Percentiles rank a stretch among this genome's conserved stretches.
Evolutionary conservation across 2,329 filamentous ascomycete genomes (phyloP).

Genomic region (Alternaria burnsii): DNA sequence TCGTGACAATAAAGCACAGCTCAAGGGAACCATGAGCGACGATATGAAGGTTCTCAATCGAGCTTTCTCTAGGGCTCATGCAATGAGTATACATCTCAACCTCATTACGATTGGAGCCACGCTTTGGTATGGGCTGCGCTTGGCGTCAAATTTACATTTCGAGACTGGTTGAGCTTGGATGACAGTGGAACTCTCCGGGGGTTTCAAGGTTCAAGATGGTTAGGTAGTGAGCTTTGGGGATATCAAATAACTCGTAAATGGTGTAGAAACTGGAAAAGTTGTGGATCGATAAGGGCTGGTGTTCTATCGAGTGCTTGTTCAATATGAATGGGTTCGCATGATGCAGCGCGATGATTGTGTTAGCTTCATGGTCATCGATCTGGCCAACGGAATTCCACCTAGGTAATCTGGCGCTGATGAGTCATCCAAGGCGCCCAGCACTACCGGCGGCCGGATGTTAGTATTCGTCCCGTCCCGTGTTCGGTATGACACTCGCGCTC

Average conservation of each 20-base stretch:
- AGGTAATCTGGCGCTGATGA: too few species aligned
- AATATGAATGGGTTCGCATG: not conserved
- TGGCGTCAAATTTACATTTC: conserved; percentile 7
- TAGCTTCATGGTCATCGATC: not conserved
- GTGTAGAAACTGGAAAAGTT: rapidly evolving
- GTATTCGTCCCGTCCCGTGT: conserved; percentile 19
- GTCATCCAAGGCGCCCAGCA: not conserved
- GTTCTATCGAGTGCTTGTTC: not conserved
- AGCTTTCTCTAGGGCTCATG: conserved; percentile 50
- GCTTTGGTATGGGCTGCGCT: conserved; percentile 31
- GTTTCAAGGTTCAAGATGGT: not conserved
- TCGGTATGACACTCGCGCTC: not conserved
- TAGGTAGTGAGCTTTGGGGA: rapidly evolving
- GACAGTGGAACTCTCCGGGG: not conserved
- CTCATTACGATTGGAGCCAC: conserved; percentile 48
- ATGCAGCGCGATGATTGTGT: not conserved
- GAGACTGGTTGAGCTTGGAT: not conserved
- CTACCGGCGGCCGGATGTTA: conserved; percentile 11
- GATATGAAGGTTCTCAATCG: conserved; percentile 42
- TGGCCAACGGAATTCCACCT: not conserved
- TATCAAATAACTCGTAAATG: not conserved
- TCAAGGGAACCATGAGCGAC: conserved; percentile 6
- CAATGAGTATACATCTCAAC: conserved; percentile 57
- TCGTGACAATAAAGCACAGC: conserved; percentile 18
- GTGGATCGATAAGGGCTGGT: not conserved